These are phyloP conservation scores for Karstenula rhodostoma DNA, from an alignment of 2,329 filamentous ascomycete genomes.

Conservation along the genomic window DNA sequence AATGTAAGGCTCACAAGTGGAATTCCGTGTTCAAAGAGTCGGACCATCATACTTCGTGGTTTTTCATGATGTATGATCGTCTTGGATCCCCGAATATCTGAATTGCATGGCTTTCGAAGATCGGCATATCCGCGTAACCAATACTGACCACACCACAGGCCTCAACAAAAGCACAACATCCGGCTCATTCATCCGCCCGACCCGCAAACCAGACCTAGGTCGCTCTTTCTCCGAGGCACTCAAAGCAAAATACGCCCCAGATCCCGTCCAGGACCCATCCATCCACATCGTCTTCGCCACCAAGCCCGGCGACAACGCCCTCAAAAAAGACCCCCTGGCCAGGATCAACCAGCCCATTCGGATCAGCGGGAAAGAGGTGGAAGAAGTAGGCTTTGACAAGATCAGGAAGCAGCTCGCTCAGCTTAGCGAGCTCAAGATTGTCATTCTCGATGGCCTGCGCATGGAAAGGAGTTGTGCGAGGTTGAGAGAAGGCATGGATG, in stretches of 20 bases:
- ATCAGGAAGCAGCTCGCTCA: slow-evolving; percentile 80
- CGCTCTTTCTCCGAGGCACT: slow-evolving; percentile 82
- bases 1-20: slow-evolving; percentile 75
- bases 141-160: slow-evolving; percentile 54
- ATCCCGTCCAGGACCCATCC: slow-evolving; percentile 52
- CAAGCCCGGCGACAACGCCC: slow-evolving; percentile 24
- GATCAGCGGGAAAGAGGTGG: slow-evolving; percentile 82
- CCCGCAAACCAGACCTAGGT: slow-evolving; percentile 71
- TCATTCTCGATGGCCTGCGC: slow-evolving; percentile 80
- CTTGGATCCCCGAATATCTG: too few relatives aligned
- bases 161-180: slow-evolving; percentile 70
- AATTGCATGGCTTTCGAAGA: too few relatives aligned
- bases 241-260: slow-evolving; percentile 81
- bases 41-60: background rate
- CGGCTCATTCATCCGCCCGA: slow-evolving; percentile 87
- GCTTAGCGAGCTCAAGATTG: slow-evolving; percentile 78
- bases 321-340: slow-evolving; percentile 28
- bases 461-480: slow-evolving; percentile 57
- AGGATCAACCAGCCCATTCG: slow-evolving; percentile 63
- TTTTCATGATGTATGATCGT: too few relatives aligned
- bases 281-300: slow-evolving; percentile 42
- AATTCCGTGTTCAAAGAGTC: slow-evolving; percentile 12
- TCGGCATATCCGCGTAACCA: background rate
- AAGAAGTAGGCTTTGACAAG: slow-evolving; percentile 96
- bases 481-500: slow-evolving; percentile 18